A percentile compares a stretch with the other conserved stretches of the same genome.
Conservation (phyloP, 176 grass and related monocot genomes). For the Triticum timopheevii region DNA sequence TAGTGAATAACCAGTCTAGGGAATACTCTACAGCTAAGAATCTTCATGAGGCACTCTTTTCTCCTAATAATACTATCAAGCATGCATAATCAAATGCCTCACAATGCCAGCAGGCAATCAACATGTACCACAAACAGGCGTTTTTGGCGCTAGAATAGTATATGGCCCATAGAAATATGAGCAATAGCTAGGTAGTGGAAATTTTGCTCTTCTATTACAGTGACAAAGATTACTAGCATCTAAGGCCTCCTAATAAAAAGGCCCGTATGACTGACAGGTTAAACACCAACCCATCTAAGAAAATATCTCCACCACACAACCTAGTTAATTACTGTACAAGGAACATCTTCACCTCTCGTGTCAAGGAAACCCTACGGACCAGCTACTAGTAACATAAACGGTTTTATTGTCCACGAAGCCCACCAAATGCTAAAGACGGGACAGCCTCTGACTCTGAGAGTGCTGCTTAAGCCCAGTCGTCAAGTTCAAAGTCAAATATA, state of each 20-base stretch:
- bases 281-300: conserved; percentile 3
- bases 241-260: conserved; percentile 1
- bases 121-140: not conserved
- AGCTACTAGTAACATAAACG: not conserved
- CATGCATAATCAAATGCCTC: not conserved
- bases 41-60: not conserved
- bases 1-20: not conserved
- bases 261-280: not conserved
- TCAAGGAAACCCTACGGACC: conserved; percentile 28
- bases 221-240: not conserved
- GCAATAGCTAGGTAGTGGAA: conserved; percentile 4
- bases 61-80: not conserved
- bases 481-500: conserved; percentile 37
- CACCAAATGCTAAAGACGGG: not conserved
- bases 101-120: not conserved
- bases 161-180: not conserved
- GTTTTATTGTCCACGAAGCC: conserved; percentile 31
- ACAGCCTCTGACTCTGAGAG: not conserved
- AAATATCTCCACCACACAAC: conserved; percentile 19
- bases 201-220: not conserved
- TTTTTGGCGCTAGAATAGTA: conserved; percentile 12
- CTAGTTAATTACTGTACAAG: conserved; percentile 38
- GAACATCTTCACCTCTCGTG: conserved; percentile 17
- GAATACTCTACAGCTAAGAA: not conserved
- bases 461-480: conserved; percentile 1